Conservation (phyloP, 257 asterid species). For the Ballota nigra region DNA sequence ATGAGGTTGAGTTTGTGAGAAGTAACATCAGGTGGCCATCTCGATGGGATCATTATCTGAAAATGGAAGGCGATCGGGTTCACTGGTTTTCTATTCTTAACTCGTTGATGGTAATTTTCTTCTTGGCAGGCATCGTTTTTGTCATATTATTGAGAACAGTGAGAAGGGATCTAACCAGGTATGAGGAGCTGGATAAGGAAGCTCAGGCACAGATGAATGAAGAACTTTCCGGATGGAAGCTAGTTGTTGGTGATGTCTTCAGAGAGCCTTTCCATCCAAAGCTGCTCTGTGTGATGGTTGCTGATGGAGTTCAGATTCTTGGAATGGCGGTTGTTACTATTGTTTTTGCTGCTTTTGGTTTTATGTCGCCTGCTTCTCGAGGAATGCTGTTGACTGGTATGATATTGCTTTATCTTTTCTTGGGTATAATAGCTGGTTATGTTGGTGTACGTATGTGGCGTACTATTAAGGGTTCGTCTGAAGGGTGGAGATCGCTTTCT, state of each 20-base stretch:
- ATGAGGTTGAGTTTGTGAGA: constrained; percentile 69
- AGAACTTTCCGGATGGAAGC: constrained; percentile 86
- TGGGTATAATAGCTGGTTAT: constrained; percentile 70
- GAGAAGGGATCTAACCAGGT: constrained; percentile 73
- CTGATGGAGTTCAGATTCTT: constrained; percentile 70
- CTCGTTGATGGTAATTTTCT: constrained; percentile 68
- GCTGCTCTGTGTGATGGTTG: constrained; percentile 66
- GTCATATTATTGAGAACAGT: constrained; percentile 74
- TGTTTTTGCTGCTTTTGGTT: constrained; percentile 70
- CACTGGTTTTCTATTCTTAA: constrained; percentile 87
- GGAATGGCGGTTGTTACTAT: constrained; percentile 78
- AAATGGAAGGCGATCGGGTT: constrained; percentile 79
- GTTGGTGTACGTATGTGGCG: constrained; percentile 63
- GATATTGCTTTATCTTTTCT: constrained; percentile 68
- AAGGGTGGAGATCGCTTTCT: constrained; percentile 72
- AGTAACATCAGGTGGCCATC: constrained; percentile 76
- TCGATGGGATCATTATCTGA: constrained; percentile 82
- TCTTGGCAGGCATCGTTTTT: constrained; percentile 78
- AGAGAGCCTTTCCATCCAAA: constrained; percentile 65
- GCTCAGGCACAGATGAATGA: constrained; percentile 81
- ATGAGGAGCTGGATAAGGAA: constrained; percentile 76
- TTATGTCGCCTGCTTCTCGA: constrained; percentile 85
- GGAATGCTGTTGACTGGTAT: constrained; percentile 78
- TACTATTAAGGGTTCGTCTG: constrained; percentile 52
- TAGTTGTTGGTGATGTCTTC: constrained; percentile 80